Evolutionary conservation across 2,329 filamentous ascomycete species (phyloP).

Genomic region (Penicillium sp.): DNA sequence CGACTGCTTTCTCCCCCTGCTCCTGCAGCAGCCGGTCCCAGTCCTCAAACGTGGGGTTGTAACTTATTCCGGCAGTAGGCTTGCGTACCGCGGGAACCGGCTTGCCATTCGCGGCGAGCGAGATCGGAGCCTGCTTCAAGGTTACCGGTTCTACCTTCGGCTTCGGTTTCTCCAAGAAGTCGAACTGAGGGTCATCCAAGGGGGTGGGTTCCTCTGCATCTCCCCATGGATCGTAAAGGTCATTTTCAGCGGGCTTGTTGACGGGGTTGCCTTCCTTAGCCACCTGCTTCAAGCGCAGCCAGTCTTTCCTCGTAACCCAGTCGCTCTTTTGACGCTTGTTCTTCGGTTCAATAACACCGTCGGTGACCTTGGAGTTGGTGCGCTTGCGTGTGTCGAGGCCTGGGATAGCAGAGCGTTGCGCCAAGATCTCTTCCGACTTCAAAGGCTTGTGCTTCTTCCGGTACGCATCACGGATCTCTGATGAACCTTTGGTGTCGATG

Average conservation of each 20-base stretch:
- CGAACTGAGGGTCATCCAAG: constrained; percentile 47
- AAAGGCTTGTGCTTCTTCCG: constrained; percentile 68
- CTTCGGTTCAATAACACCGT: constrained; percentile 59
- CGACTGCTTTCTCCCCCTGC: constrained; percentile 70
- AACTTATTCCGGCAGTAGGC: constrained; percentile 75
- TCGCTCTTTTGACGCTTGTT: constrained; percentile 67
- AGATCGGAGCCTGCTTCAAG: constrained; percentile 66
- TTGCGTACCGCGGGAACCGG: constrained; percentile 66
- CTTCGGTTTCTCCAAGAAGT: constrained; percentile 59
- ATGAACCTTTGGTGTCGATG: constrained; percentile 67
- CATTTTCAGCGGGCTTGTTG: constrained; percentile 50
- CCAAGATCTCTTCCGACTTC: constrained; percentile 85
- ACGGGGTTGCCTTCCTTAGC: constrained; percentile 56
- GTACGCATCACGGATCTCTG: constrained; percentile 62
- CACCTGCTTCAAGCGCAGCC: constrained; percentile 65
- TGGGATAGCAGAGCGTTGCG: constrained; percentile 70
- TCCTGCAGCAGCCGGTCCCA: constrained; percentile 67
- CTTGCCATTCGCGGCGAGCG: constrained; percentile 74
- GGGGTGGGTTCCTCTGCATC: constrained; percentile 37
- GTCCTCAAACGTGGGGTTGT: constrained; percentile 81
- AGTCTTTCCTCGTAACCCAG: constrained; percentile 77
- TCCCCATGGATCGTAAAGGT: constrained; percentile 70
- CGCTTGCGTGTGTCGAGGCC: constrained; percentile 73
- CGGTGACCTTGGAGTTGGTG: constrained; percentile 56
- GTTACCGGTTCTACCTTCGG: constrained; percentile 65